Base-by-base conservation (phyloP, 768 basidiomycete species). In the Dendrothele bispora region DNA sequence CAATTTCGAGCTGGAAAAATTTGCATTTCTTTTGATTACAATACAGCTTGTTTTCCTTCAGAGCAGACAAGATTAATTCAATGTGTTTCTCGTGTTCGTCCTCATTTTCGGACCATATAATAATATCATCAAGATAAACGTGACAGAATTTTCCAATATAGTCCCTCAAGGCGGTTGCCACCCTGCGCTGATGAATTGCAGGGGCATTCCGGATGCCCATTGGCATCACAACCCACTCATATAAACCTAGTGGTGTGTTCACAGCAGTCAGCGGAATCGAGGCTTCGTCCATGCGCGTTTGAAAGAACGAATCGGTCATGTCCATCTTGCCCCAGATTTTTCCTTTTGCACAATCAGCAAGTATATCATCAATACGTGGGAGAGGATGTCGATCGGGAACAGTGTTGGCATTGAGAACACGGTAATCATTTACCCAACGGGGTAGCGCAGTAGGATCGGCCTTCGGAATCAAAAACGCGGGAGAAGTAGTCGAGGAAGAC, bases 121-220 rank as follows among this genome's bases (percentile, higher is more conserved):
- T 57, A 36, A 77, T 71, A 42, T 77, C 66, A 44, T 78, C 71
- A 0, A 77, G 56, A 48, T 78, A 77, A 0, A 74, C 62, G 45
- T 77, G 69, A 42, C 72, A 71, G 39, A 75, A 65, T 2, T 58
- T 56, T 0, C 75, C 73, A 22, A 80, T 63, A 8, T 56, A 55
- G 0, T 60, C 50, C 0, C 53, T 35, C 0, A 80, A 56, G 0
- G 71, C 68, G 2, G 50, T 43, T 3, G 60, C 68, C 39, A 76
- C 66, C 0, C 64, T 48, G 0, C 59, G 45, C 28, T 72, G 70
- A 37, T 73, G 69, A 0, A 66, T 66, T 0, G 68, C 50, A 0
- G 64, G 68, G 0, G 66, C 60, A 49, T 72, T 74, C 17, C 56
- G 49, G 8, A 66, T 38, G 0, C 67, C 72, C 47, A 68, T 62